Conservation (phyloP, 306 rosid species). For the Medicago truncatula region DNA sequence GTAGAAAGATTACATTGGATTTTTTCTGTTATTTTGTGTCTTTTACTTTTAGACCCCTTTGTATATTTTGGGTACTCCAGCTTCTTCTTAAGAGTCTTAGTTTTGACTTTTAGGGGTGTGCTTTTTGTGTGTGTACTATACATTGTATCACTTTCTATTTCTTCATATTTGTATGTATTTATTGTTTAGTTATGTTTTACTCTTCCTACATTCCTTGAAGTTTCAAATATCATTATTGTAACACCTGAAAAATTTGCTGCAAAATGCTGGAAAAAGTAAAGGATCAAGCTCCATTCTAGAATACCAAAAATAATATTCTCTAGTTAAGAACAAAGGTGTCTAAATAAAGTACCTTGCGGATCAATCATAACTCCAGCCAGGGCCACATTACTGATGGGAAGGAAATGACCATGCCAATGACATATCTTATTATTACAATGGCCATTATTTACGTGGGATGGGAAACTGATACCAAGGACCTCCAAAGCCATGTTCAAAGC, state of each 20-base stretch:
- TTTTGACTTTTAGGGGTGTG: slow-evolving; percentile 31
- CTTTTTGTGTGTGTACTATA: slow-evolving; percentile 25
- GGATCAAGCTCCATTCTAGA: neutral
- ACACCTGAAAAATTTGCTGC: neutral
- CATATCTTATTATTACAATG: neutral
- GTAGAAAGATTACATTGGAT: slow-evolving; percentile 30
- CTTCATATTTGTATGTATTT: slow-evolving; percentile 37
- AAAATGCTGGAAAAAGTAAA: neutral
- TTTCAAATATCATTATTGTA: slow-evolving; percentile 6
- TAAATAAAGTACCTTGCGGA: neutral
- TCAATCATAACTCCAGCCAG: neutral
- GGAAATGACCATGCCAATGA: neutral
- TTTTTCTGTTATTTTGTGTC: slow-evolving; percentile 28
- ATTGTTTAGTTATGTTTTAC: slow-evolving; percentile 24
- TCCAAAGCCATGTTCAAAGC: neutral
- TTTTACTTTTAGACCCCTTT: slow-evolving; percentile 28
- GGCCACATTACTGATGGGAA: neutral
- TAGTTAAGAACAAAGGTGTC: neutral
- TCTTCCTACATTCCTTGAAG: neutral
- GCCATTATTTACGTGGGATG: neutral
- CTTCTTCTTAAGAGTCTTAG: slow-evolving; percentile 37
- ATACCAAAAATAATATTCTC: neutral
- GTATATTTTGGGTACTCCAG: slow-evolving; percentile 38
- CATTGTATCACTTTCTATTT: slow-evolving; percentile 22
- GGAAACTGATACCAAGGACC: neutral